Evolutionary conservation across 1,284 basidiomycete species (phyloP).

Genomic region (Leccinum pseudoinsigne): DNA sequence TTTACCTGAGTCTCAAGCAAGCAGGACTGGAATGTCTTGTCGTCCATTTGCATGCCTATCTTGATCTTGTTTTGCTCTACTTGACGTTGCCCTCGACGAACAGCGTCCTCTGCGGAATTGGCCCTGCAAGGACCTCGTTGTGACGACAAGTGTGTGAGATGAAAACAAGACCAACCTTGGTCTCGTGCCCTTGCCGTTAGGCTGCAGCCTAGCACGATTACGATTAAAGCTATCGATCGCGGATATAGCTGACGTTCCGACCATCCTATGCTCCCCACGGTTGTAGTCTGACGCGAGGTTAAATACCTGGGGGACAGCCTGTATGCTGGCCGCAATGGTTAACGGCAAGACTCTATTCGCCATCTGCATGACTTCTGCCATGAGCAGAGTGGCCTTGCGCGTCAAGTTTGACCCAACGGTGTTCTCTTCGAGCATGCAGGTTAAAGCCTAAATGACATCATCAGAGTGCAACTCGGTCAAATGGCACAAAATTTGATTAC

Average conservation of each 20-base stretch:
- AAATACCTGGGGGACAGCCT: slow-evolving; percentile 88
- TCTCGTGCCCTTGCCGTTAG: slow-evolving; percentile 53
- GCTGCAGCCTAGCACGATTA: slow-evolving; percentile 69
- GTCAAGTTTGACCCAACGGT: slow-evolving; percentile 68
- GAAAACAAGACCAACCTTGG: slow-evolving; percentile 47
- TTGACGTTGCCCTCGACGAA: slow-evolving; percentile 86
- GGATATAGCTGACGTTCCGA: slow-evolving; percentile 84
- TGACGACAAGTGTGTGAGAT: not conserved
- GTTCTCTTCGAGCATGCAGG: slow-evolving; percentile 79
- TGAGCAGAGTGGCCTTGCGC: slow-evolving; percentile 88
- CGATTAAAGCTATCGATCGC: slow-evolving; percentile 93
- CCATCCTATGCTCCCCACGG: slow-evolving; percentile 71
- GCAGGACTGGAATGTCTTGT: slow-evolving; percentile 81
- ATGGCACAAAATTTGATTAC: slow-evolving; percentile 44
- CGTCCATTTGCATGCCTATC: slow-evolving; percentile 91
- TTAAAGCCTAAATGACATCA: slow-evolving; percentile 64
- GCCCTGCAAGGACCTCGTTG: slow-evolving; percentile 49
- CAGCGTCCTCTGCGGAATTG: slow-evolving; percentile 84
- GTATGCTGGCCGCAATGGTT: slow-evolving; percentile 78
- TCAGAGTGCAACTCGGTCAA: slow-evolving; percentile 8
- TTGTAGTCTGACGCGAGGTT: slow-evolving; percentile 78
- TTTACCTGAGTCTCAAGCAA: slow-evolving; percentile 83
- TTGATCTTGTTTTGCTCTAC: slow-evolving; percentile 90
- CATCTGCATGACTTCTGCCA: slow-evolving; percentile 89
- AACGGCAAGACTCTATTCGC: slow-evolving; percentile 90